phyloP scores from a whole-genome alignment of 331 rosid genomes.

The Telfairia occidentalis region DNA sequence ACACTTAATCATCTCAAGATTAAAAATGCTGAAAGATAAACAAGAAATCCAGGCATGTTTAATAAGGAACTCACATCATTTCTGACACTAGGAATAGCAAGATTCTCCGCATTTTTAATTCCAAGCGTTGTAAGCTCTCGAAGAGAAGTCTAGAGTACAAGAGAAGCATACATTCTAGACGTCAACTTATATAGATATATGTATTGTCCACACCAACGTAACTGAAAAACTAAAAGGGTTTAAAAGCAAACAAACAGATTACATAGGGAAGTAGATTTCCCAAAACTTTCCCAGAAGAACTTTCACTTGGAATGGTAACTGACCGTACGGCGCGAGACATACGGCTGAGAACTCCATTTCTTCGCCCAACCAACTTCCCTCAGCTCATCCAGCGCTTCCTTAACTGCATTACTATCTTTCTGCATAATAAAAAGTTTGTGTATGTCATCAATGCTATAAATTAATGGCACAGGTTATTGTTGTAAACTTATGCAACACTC shows the following conservation, averaged over 20 bases:
- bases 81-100: constrained; percentile 91
- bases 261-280: constrained; percentile 27
- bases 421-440: constrained; percentile 18
- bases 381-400: constrained; percentile 73
- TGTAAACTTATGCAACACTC: too few species aligned
- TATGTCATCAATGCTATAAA: neutral
- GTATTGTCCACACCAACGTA: too few species aligned
- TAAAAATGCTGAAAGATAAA: neutral
- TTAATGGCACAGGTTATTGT: too few species aligned
- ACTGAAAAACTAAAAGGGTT: neutral
- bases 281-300: constrained; percentile 26
- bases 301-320: constrained; percentile 49
- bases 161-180: constrained; percentile 13
- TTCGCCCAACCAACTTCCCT: constrained; percentile 80
- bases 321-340: constrained; percentile 89
- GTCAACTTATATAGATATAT: constrained; percentile 20
- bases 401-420: constrained; percentile 77
- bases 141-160: constrained; percentile 58
- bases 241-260: constrained; percentile 24
- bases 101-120: constrained; percentile 80
- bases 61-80: constrained; percentile 50
- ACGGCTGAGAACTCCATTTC: constrained; percentile 97
- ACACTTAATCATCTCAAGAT: neutral
- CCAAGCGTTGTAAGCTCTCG: constrained; percentile 77
- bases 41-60: neutral